phyloP scores from a whole-genome alignment of 257 asterid species.

The Solanum tacnaense region DNA sequence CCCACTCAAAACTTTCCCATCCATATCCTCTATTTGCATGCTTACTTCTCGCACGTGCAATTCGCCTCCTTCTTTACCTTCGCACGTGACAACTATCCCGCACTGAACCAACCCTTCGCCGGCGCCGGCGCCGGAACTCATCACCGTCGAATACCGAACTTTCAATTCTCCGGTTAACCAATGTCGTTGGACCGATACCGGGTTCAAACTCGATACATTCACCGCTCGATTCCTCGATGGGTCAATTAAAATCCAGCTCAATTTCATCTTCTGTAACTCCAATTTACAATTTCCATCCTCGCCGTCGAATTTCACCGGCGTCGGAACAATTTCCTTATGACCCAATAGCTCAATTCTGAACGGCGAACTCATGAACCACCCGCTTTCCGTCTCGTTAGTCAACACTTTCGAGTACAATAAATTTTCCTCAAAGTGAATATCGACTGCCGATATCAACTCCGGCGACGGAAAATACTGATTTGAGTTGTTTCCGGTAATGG shows the following conservation, averaged over 20 bases:
- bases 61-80: constrained; percentile 45
- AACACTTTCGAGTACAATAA: constrained; percentile 39
- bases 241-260: constrained; percentile 75
- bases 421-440: constrained; percentile 31
- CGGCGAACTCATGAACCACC: constrained; percentile 54
- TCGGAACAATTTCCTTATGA: constrained; percentile 31
- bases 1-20: constrained; percentile 50
- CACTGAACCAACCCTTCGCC: constrained; percentile 31
- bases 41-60: constrained; percentile 50
- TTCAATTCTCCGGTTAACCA: constrained; percentile 59
- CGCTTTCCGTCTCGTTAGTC: constrained; percentile 28
- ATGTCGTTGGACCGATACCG: constrained; percentile 52
- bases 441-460: constrained; percentile 53
- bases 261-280: constrained; percentile 24
- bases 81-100: constrained; percentile 52
- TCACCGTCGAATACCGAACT: constrained; percentile 39
- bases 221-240: constrained; percentile 39
- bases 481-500: not conserved
- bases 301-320: constrained; percentile 30
- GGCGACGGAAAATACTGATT: not conserved
- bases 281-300: constrained; percentile 26
- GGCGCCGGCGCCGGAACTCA: constrained; percentile 16
- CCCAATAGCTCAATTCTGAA: constrained; percentile 48
- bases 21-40: constrained; percentile 74
- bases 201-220: constrained; percentile 44